Percentiles rank a stretch among this genome's conserved stretches.
phyloP scores from a whole-genome alignment of 192 early-diverging fungal species.

The Coemansia sp. region DNA sequence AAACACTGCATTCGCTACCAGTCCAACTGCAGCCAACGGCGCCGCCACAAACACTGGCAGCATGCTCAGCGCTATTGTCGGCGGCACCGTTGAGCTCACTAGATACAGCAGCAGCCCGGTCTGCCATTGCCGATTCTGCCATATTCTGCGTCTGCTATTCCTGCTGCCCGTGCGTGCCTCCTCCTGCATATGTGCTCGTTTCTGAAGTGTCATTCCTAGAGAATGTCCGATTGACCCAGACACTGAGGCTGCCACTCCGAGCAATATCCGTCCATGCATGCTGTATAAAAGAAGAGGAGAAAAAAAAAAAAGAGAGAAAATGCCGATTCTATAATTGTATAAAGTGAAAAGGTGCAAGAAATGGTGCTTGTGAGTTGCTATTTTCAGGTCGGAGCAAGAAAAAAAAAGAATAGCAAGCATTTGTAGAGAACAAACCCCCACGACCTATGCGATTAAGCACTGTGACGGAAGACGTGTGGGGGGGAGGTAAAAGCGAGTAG shows the following conservation, averaged over 20 bases:
- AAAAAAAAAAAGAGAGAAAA: neutral
- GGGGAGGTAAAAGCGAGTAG: neutral
- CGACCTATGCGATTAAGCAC: neutral
- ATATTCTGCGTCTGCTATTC: conserved; percentile 9
- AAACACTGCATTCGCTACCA: conserved; percentile 78
- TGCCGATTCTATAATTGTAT: neutral
- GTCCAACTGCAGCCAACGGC: conserved; percentile 68
- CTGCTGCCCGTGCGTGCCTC: conserved; percentile 15
- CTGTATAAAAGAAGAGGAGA: conserved; percentile 2
- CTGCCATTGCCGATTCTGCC: conserved; percentile 64
- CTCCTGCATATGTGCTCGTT: conserved; percentile 64
- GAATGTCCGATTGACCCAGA: conserved; percentile 70
- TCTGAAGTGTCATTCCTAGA: conserved; percentile 72
- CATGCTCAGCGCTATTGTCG: conserved; percentile 70
- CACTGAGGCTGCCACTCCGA: conserved; percentile 63
- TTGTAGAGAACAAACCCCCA: neutral
- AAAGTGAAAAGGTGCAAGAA: neutral
- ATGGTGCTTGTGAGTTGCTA: neutral
- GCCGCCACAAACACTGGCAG: conserved; percentile 76
- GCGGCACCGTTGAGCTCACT: conserved; percentile 67
- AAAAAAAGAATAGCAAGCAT: neutral
- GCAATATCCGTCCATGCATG: conserved; percentile 39
- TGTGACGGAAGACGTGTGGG: neutral
- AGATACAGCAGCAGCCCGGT: conserved; percentile 65
- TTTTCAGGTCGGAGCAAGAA: neutral